Base-by-base conservation (phyloP, 2,329 filamentous ascomycete species). In the Pseudogymnoascus sp. region DNA sequence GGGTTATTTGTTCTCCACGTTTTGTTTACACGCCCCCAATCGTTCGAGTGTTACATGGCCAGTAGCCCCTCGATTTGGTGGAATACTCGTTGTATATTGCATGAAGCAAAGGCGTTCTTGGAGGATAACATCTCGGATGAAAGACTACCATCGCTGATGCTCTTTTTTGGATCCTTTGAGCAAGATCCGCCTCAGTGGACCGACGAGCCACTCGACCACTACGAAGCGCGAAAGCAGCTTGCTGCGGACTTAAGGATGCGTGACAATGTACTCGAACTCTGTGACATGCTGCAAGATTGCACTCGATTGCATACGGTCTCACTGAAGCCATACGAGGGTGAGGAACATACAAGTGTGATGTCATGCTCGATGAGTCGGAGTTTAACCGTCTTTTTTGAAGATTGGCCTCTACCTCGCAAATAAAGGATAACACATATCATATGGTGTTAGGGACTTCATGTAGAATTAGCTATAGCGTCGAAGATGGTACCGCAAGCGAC, bases 341-440 rank as follows among this genome's bases (percentile, higher is more conserved):
- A 55, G 48, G 48, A 55, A 55, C 48, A 55, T 10, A 55, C 48
- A 55, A 55, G 48, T 15, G 48, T 55, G 2, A 55, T 55, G 48
- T 4, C 48, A 55, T 55, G 48, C 48, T 55, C 48, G 15, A 55
- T 55, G n/a, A 55, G 48, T 13, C 48, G 48, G 48, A 55, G 48
- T 8, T 21, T 55, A 33, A 18, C 48, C 33, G 29, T 55, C 10
- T 55, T 55, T 15, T 55, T 55, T 21, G 48, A 55, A 33, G 48
- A 55, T 18, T 55, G 48, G 48, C 48, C 48, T 33, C 48, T 55
- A 21, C 48, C 27, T 31, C 15, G 48, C 18, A 33, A 33, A 55
- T 55, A 33, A 7, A 55, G n/a, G 27, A 5, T 5, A 15, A 33
- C 29, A 33, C n/a, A n/a, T 18, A 33, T 21, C 18, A 18, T 18